Percentiles rank a stretch among this genome's conserved stretches.
These are phyloP conservation scores for Aurifilum marmelostoma DNA, from an alignment of 2,329 filamentous ascomycete species.

Conservation along the genomic window DNA sequence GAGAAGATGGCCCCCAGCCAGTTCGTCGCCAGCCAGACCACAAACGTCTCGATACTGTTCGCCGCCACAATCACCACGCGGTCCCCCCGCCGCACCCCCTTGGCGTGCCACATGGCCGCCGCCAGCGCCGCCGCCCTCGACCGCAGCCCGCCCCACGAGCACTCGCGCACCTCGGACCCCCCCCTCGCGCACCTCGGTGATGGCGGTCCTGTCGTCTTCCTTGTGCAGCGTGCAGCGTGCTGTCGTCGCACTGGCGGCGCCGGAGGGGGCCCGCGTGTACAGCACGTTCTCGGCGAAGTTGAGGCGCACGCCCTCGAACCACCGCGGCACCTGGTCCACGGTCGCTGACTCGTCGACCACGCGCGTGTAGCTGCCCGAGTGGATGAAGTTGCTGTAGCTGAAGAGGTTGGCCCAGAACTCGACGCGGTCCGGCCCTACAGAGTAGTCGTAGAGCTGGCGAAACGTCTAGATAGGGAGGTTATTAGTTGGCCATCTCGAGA, in stretches of 20 bases:
- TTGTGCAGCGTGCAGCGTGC: slow-evolving; percentile 61
- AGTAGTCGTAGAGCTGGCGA: slow-evolving; percentile 71
- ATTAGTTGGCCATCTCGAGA: too few relatives aligned
- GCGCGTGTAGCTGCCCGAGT: slow-evolving; percentile 60
- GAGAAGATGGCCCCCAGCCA: slow-evolving; percentile 77
- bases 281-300: slow-evolving; percentile 85
- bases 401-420: slow-evolving; percentile 71
- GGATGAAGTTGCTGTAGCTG: slow-evolving; percentile 61
- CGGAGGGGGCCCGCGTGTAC: slow-evolving; percentile 55
- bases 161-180: slow-evolving; percentile 54
- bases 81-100: slow-evolving; percentile 72
- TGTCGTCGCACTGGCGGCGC: slow-evolving; percentile 40
- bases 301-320: slow-evolving; percentile 75
- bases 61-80: slow-evolving; percentile 75
- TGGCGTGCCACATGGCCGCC: slow-evolving; percentile 63
- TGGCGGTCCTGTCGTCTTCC: slow-evolving; percentile 70
- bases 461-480: too few relatives aligned
- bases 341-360: slow-evolving; percentile 71
- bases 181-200: slow-evolving; percentile 77
- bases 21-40: slow-evolving; percentile 70
- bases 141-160: slow-evolving; percentile 72
- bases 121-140: slow-evolving; percentile 60
- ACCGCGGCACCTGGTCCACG: slow-evolving; percentile 72
- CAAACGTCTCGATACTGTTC: slow-evolving; percentile 74
- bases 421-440: slow-evolving; percentile 56